A percentile compares a stretch with the other conserved stretches of the same genome.
phyloP scores from a whole-genome alignment of 495 filamentous ascomycete species.

The Corynascus novoguineensis region DNA sequence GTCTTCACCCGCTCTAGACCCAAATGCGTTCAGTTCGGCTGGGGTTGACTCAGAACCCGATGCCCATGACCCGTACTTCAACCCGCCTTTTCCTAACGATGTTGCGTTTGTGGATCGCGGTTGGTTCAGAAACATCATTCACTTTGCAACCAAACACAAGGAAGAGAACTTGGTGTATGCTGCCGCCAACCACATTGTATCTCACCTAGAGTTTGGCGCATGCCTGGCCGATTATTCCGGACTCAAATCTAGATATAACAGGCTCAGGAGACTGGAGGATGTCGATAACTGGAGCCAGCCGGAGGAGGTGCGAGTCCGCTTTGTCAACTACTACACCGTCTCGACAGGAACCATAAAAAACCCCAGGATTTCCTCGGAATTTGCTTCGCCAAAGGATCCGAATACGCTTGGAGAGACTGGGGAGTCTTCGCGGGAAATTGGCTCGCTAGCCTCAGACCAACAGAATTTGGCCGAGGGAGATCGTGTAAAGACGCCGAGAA shows the following conservation, averaged over 20 bases:
- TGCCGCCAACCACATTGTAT: constrained; percentile 66
- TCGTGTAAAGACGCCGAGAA: constrained; percentile 30
- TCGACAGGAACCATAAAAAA: constrained; percentile 62
- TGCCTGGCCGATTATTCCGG: constrained; percentile 70
- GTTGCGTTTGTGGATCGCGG: constrained; percentile 56
- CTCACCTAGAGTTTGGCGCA: constrained; percentile 76
- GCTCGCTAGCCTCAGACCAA: neutral
- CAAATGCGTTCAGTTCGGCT: constrained; percentile 16
- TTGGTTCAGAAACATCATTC: constrained; percentile 59
- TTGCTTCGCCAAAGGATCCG: neutral
- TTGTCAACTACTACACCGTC: constrained; percentile 87
- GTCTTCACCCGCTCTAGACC: constrained; percentile 19
- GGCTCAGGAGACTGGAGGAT: constrained; percentile 63
- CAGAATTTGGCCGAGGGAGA: neutral
- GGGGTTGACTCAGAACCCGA: constrained; percentile 9
- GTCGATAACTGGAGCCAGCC: constrained; percentile 40
- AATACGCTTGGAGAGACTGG: neutral
- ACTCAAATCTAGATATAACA: constrained; percentile 63
- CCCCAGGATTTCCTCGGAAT: constrained; percentile 6
- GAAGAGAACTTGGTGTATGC: constrained; percentile 61
- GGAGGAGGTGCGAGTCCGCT: constrained; percentile 51
- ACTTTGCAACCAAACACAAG: constrained; percentile 75
- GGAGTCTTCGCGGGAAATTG: neutral
- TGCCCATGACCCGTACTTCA: constrained; percentile 56
- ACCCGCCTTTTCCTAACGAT: constrained; percentile 71